phyloP scores from a whole-genome alignment of 257 asterid species.

The Fraxinus pennsylvanica region DNA sequence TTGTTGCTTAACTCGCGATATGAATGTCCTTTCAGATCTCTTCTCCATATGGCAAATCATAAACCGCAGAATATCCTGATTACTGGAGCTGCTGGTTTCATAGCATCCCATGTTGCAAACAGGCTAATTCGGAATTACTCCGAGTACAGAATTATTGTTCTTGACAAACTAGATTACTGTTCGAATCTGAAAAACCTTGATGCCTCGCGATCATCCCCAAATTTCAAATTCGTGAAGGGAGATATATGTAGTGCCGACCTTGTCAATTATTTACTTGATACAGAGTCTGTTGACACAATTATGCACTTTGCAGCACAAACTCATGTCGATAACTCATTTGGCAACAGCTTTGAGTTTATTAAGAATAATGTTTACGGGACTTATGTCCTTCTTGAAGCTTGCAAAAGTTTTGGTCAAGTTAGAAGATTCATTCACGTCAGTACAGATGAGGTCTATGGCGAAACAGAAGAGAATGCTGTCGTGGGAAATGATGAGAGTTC shows the following conservation, averaged over 20 bases:
- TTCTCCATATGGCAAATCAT: conserved; percentile 36
- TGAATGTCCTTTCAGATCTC: conserved; percentile 27
- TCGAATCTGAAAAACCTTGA: conserved; percentile 43
- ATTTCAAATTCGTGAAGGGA: conserved; percentile 46
- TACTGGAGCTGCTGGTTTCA: conserved; percentile 56
- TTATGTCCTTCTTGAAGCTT: conserved; percentile 45
- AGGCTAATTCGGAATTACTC: conserved; percentile 38
- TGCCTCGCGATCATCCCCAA: conserved; percentile 41
- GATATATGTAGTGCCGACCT: conserved; percentile 44
- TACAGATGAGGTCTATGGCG: conserved; percentile 35
- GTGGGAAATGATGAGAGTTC: conserved; percentile 49
- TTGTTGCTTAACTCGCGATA: conserved; percentile 1
- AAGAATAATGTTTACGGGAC: conserved; percentile 48
- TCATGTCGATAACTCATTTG: conserved; percentile 12
- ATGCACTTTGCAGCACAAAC: conserved; percentile 57
- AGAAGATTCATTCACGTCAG: conserved; percentile 39
- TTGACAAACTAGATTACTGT: conserved; percentile 52
- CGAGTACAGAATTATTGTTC: conserved; percentile 45
- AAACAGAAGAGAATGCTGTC: conserved; percentile 48
- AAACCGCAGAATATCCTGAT: conserved; percentile 46
- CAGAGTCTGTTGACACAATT: conserved; percentile 48
- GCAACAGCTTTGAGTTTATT: conserved; percentile 45
- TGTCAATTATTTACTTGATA: conserved; percentile 34
- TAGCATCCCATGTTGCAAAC: conserved; percentile 49
- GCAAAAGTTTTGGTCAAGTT: conserved; percentile 39